Evolutionary conservation across 805 yeast genomes (phyloP), one percentile per base, ranked within the genome.

Genomic region (Candida odintsovae): DNA sequence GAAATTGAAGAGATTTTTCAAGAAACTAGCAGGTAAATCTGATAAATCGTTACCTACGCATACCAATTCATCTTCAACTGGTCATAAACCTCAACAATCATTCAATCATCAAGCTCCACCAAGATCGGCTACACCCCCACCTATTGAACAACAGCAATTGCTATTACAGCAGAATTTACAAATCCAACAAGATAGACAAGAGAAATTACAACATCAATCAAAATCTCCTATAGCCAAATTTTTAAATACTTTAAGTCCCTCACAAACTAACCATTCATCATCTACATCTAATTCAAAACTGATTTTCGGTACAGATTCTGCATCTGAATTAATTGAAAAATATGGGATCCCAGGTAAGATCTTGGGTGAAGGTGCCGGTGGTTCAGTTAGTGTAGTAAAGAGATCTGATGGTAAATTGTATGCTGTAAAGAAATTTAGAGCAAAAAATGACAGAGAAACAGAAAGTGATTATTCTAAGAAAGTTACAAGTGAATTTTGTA

Each of bases 301-400:
- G 25, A 50, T 71, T 26, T 70, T 69, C 48, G 70, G 71, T 25
- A 59, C 69, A 0, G 71, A 68, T 41, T 62, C 65, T 41, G 69
- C 73, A 5, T 59, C 63, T 23, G 71, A 67, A 45, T 50, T 77
- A 38, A 62, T 78, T 47, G 74, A 79, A 44, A 83, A 84, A 56
- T 89, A 88, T 64, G 94, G 95, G 37, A 72, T 80, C 21, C 76
- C 83, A 2, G 95, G 95, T 12, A 76, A 76, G 51, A 70, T 83
- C 20, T 70, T 89, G 42, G 98, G 98, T 20, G 81, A 90, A 48
- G 98, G 98, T 13, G 97, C 97, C 1, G 90, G 95, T 21, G 97
- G 98, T 2, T 83, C 94, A 0, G 98, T 90, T n/a, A 77, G 85
- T 38, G 73, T 88, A 44, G 84, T 90, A 49, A 78, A 79, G 48